phyloP scores from a whole-genome alignment of 139 green algal genomes.

The Raphidocelis subcapitata region DNA sequence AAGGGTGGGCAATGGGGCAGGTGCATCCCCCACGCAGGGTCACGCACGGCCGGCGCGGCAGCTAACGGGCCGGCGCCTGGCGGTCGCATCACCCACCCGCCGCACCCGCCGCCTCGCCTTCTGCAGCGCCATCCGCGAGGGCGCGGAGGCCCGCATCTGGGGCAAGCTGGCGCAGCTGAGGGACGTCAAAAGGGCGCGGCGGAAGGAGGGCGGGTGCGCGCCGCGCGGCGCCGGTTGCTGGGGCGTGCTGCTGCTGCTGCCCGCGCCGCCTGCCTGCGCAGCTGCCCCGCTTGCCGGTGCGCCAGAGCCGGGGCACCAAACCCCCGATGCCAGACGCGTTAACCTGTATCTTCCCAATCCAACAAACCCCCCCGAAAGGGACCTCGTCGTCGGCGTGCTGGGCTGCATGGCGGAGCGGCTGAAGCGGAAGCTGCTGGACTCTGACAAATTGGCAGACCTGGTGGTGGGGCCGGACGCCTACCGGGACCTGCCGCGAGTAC shows the following conservation, averaged over 20 bases:
- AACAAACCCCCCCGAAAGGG: too few species aligned
- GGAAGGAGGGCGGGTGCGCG: slow-evolving; percentile 7
- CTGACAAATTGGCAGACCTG: slow-evolving; percentile 77
- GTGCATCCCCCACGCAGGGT: too few species aligned
- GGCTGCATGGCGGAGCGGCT: slow-evolving; percentile 95
- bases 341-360: neutral
- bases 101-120: neutral
- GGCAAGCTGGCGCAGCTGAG: slow-evolving; percentile 63
- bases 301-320: neutral
- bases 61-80: too few species aligned
- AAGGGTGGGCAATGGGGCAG: too few species aligned
- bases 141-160: slow-evolving; percentile 72
- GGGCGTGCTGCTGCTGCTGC: neutral
- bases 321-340: neutral
- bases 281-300: neutral
- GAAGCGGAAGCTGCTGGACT: slow-evolving; percentile 73
- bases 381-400: slow-evolving; percentile 79
- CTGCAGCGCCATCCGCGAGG: slow-evolving; percentile 51
- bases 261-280: too few species aligned
- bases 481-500: slow-evolving; percentile 79
- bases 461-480: slow-evolving; percentile 91
- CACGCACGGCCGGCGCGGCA: too few species aligned
- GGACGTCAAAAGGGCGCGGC: slow-evolving; percentile 37
- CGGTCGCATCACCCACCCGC: neutral
- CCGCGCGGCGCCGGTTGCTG: neutral